Evolutionary conservation across 73 alveolate genomes (phyloP).

Genomic region (Paramecium primaurelia): DNA sequence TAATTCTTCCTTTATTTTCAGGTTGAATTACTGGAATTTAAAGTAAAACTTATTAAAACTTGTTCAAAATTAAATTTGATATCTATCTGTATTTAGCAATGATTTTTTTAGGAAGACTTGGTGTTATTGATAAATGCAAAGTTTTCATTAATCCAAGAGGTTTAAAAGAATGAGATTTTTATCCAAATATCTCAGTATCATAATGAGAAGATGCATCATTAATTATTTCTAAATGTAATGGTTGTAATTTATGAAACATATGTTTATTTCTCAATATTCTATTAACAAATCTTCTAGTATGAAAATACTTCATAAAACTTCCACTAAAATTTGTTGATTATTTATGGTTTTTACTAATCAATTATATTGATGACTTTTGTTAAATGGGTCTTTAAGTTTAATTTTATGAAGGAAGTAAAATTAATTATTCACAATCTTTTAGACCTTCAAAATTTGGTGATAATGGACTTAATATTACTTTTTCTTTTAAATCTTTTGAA

Average conservation of each 20-base stretch:
- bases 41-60: neutral
- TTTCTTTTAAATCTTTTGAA: neutral
- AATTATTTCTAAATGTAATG: neutral
- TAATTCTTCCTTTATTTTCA: neutral
- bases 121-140: neutral
- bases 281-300: neutral
- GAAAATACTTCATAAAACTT: slow-evolving; percentile 14
- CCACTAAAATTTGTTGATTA: neutral
- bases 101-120: neutral
- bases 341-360: neutral
- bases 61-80: neutral
- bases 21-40: neutral
- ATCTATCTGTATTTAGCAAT: neutral
- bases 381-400: neutral
- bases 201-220: neutral
- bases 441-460: slow-evolving; percentile 11
- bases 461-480: neutral
- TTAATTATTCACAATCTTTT: neutral
- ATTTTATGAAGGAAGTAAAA: neutral
- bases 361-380: neutral
- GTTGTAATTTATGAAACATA: neutral
- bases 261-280: neutral
- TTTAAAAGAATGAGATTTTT: neutral
- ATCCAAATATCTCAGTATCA: neutral
- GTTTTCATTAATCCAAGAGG: slow-evolving; percentile 21